Evolutionary conservation across 2,329 filamentous ascomycete species (phyloP), one percentile per base, ranked within the genome.

Genomic region (Neofusicoccum sp.): DNA sequence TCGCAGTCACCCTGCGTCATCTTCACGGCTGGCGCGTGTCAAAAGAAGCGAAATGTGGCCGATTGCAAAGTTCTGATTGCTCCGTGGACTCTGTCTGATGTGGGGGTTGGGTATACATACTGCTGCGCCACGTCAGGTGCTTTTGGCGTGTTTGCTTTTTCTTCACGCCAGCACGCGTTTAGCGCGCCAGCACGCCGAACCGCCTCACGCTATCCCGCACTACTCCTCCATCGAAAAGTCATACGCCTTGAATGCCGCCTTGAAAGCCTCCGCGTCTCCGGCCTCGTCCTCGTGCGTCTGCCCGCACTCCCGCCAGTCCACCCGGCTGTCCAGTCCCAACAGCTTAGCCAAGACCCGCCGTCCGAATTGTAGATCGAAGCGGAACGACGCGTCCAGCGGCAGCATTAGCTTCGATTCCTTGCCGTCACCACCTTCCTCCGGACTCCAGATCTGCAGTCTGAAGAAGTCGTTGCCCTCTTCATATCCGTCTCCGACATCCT

Each of bases 341-440:
- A 99, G 79, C 76, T 96, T 97, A 1, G 91, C 93, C 73, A 98
- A 79, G 3, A 97, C 95, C 45, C 87, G 86, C 41, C 96, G 84
- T 3, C 90, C 92, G 69, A 96, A 98, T 71, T 98, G 93, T 47
- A 97, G 76, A 71, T 96, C 92, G 72, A 99, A 98, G 12, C 89
- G 85, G 64, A 89, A 84, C 16, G 85, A 86, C 28, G 86, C 79
- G 62, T 87, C 84, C 7, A 97, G 82, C 6, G 86, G 86, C 78
- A 98, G 84, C 58, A 93, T 82, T 61, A 97, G 79, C 61, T 86
- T 87, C 66, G 87, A 87, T 64, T 89, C 86, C 70, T 85, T 81
- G 65, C 86, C 82, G 1, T 71, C 67, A 68, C 80, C 78, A 67
- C 84, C 76, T 62, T 80, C 80, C 64, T 83, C 63, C 58, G 6